These are phyloP conservation scores for Pseudopyrenochaeta lycopersici DNA, from an alignment of 2,329 filamentous ascomycete genomes.

Conservation along the genomic window DNA sequence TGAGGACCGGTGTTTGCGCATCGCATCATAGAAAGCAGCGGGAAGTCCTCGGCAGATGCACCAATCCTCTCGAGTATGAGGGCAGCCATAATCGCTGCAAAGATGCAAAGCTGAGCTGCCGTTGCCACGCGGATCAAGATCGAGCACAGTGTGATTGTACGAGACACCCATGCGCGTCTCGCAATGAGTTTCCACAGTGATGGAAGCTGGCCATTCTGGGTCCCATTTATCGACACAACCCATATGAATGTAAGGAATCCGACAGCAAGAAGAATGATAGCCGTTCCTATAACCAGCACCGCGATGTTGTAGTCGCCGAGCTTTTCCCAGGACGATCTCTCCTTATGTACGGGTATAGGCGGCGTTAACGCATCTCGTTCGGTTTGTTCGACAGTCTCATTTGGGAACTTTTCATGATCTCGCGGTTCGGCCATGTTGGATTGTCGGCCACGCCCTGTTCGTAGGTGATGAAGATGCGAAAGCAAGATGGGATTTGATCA, in stretches of 20 bases:
- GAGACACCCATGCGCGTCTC: neutral
- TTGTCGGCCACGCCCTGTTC: neutral
- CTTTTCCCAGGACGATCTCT: constrained; percentile 9
- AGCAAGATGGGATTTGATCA: neutral
- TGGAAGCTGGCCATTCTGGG: neutral
- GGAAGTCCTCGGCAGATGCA: constrained; percentile 5
- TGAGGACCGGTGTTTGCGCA: constrained; percentile 3
- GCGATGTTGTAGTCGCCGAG: constrained; percentile 9
- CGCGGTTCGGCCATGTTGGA: neutral
- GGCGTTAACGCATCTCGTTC: constrained; percentile 1
- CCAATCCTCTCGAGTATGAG: constrained; percentile 6
- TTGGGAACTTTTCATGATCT: neutral
- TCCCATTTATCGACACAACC: constrained; percentile 3
- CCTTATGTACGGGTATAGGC: neutral
- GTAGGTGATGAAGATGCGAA: neutral
- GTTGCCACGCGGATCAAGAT: constrained; percentile 2
- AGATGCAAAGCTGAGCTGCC: constrained; percentile 3
- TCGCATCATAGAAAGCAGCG: constrained; percentile 8
- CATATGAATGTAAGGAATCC: constrained; percentile 10
- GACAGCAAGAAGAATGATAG: constrained; percentile 5
- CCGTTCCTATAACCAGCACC: constrained; percentile 5
- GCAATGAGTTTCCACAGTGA: constrained; percentile 7
- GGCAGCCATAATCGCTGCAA: constrained; percentile 8
- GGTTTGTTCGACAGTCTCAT: neutral
- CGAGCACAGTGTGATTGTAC: constrained; percentile 1